A percentile compares a stretch with the other conserved stretches of the same genome.
Evolutionary conservation across 352 stramenopile species (phyloP).

Genomic region (Phytophthora ramorum): DNA sequence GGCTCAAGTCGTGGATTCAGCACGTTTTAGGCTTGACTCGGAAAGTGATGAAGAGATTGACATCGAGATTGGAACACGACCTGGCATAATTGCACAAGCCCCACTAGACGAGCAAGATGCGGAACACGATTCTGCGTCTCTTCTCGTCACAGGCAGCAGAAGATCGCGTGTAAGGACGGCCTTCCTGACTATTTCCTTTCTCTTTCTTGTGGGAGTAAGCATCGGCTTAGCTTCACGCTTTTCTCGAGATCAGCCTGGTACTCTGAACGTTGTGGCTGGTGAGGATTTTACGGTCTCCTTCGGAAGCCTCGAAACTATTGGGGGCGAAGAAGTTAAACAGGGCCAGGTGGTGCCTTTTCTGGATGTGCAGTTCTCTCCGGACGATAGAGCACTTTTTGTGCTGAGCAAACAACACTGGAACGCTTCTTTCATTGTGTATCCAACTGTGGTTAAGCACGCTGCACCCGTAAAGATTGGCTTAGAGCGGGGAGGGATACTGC

Average conservation of each 20-base stretch:
- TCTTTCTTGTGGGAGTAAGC: slow-evolving; percentile 36
- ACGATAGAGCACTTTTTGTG: slow-evolving; percentile 49
- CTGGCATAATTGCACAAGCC: slow-evolving; percentile 1
- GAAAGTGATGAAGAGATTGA: slow-evolving; percentile 41
- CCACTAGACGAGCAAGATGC: slow-evolving; percentile 11
- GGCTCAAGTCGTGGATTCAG: slow-evolving; percentile 33
- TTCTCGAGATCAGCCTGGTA: slow-evolving; percentile 14
- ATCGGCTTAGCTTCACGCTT: slow-evolving; percentile 35
- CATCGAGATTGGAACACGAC: slow-evolving; percentile 32
- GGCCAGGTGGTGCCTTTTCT: slow-evolving; percentile 43
- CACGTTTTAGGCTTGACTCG: slow-evolving; percentile 23
- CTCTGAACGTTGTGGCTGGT: not conserved
- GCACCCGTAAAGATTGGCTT: slow-evolving; percentile 44
- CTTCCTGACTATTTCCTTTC: slow-evolving; percentile 24
- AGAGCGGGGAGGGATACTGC: slow-evolving; percentile 61
- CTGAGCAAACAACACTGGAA: slow-evolving; percentile 68
- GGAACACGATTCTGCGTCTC: slow-evolving; percentile 24
- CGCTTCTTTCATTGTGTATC: slow-evolving; percentile 74
- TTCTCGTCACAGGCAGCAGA: slow-evolving; percentile 18
- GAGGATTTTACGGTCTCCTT: slow-evolving; percentile 18
- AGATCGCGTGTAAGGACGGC: slow-evolving; percentile 13
- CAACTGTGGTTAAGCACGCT: slow-evolving; percentile 67
- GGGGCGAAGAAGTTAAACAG: slow-evolving; percentile 27
- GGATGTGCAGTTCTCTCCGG: slow-evolving; percentile 40
- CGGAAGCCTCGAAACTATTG: slow-evolving; percentile 36